phyloP scores from a whole-genome alignment of 2,329 filamentous ascomycete genomes.

The Tolypocladium guangdongense region DNA sequence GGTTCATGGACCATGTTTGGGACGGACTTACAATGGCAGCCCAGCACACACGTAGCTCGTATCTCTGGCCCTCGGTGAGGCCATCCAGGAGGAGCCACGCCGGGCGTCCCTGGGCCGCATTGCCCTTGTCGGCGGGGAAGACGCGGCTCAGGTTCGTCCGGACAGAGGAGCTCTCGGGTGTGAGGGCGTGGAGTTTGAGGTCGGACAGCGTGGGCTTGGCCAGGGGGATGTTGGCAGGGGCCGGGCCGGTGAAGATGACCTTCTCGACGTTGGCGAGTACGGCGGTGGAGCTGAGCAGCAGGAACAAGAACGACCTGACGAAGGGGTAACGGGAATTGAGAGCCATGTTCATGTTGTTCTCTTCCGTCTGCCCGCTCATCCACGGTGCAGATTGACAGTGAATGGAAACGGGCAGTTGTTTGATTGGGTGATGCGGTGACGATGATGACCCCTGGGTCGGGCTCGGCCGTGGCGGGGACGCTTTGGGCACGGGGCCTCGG shows the following conservation, averaged over 20 bases:
- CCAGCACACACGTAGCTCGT: slow-evolving; percentile 92
- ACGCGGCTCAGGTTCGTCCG: slow-evolving; percentile 54
- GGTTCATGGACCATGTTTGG: not conserved
- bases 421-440: not conserved
- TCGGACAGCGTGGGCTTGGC: slow-evolving; percentile 29
- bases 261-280: slow-evolving; percentile 75
- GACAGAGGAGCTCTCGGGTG: slow-evolving; percentile 42
- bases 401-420: not conserved
- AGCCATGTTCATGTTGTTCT: not conserved
- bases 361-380: not conserved
- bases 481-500: not conserved
- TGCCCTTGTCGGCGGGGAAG: slow-evolving; percentile 45
- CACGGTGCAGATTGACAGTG: not conserved
- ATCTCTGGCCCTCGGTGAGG: slow-evolving; percentile 61
- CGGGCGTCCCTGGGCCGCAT: slow-evolving; percentile 42
- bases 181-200: slow-evolving; percentile 55
- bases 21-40: slow-evolving; percentile 64
- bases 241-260: slow-evolving; percentile 70
- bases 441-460: not conserved
- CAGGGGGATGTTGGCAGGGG: slow-evolving; percentile 39
- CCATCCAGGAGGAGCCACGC: slow-evolving; percentile 72
- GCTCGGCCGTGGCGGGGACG: not conserved
- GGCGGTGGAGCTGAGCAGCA: slow-evolving; percentile 7
- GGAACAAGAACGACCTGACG: not conserved
- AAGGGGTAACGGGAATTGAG: not conserved